Conservation (phyloP, 495 filamentous ascomycete genomes). For the Cercophora scortea region DNA sequence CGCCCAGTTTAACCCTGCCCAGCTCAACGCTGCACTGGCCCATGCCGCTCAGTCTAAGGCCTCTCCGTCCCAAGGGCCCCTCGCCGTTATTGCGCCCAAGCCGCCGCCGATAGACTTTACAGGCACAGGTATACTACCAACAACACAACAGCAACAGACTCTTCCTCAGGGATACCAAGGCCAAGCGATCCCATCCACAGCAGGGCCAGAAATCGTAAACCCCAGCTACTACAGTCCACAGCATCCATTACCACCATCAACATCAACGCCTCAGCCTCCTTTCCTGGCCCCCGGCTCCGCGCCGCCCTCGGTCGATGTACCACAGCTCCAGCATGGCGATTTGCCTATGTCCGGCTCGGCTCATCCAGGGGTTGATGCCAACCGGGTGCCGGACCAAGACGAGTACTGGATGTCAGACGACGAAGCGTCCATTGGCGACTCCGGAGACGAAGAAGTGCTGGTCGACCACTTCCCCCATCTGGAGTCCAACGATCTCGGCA, state of each 20-base stretch:
- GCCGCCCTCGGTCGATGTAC: background rate
- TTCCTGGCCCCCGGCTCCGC: background rate
- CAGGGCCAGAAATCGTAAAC: conserved; percentile 2
- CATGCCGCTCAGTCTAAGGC: conserved; percentile 10
- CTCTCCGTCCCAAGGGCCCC: conserved; percentile 15
- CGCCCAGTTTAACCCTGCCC: too few species aligned
- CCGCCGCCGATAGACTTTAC: conserved; percentile 26
- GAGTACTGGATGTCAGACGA: conserved; percentile 53
- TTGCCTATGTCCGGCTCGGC: background rate
- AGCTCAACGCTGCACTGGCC: background rate
- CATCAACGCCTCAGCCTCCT: background rate
- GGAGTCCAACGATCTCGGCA: conserved; percentile 32
- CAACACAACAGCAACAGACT: too few species aligned
- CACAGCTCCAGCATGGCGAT: background rate
- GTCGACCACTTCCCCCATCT: conserved; percentile 20
- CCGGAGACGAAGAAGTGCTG: conserved; percentile 37
- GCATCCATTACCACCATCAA: background rate
- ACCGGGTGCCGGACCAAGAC: conserved; percentile 14
- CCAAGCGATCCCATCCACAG: conserved; percentile 1
- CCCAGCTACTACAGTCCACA: conserved; percentile 4
- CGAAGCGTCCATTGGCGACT: conserved; percentile 53
- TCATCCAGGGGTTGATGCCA: background rate
- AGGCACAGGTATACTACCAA: conserved; percentile 3
- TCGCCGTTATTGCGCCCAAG: conserved; percentile 26
- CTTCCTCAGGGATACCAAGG: conserved; percentile 5